Base-by-base conservation (phyloP, 2,329 filamentous ascomycete species). In the Aureobasidium mangrovei region DNA sequence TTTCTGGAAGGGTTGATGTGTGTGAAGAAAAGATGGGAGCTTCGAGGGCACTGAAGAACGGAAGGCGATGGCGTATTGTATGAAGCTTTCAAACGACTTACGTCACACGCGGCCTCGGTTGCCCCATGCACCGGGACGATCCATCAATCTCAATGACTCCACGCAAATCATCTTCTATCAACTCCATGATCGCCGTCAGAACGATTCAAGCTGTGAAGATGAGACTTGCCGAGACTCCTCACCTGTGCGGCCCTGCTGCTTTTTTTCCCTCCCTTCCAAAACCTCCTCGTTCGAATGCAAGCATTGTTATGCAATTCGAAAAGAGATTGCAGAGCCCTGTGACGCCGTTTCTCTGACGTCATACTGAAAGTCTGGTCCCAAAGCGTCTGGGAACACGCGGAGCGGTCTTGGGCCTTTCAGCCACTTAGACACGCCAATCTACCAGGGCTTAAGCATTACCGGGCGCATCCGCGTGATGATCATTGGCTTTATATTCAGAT, bases 401-500 rank as follows among this genome's bases (percentile, higher is more conserved):
- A 49, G 28, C 36, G 39, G 36, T 27, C 46, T 49, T 18, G 18
- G 35, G 35, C 33, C 36, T n/a, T 10, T 38, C 9, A 35, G 47
- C 47, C 47, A 51, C 47, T 18, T 18, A 51, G 41, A 35, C 29
- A 35, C 46, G 46, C 46, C 46, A 49, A 40, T 31, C 46, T 18
- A 18, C 24, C 29, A 51, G 35, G 47, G 38, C 47, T 40, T 42
- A 18, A 29, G 26, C 35, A 18, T 32, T 35, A 40, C n/a, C 10
- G 27, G 29, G 31, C 46, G 27, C 38, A 51, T 8, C 47, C 47
- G 47, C 31, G 47, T 35, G 38, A 40, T 27, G 36, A 51, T 42
- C 47, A 31, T 49, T 36, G 46, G 46, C 38, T 38, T 51, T 51
- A 40, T 51, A 51, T 41, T 51, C 38, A 33, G 47, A 51, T 51